Evolutionary conservation across 306 rosid species (phyloP), one percentile per base, ranked within the genome.

Genomic region (Purshia tridentata): DNA sequence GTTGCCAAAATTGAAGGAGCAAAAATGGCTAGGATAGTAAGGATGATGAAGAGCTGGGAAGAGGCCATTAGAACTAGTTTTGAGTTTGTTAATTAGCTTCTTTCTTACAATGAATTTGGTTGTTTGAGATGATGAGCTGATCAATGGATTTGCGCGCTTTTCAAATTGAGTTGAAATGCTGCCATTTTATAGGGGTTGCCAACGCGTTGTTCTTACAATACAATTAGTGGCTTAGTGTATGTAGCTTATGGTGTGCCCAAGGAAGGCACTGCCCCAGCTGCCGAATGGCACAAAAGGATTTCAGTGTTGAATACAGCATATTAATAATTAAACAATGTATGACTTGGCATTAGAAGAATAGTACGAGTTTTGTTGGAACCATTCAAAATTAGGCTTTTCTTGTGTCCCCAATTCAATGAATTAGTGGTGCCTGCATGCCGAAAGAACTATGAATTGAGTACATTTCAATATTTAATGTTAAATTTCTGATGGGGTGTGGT

Each of bases 1-100:
- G 22, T 64, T 19, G 74, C 83, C 67, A 55, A 68, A 63, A 72
- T 56, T 1, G 40, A 52, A 29, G 85, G 83, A 19, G 56, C 4
- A 16, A 76, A 65, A 23, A 68, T 50, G n/a, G 77, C 89, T 16
- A 70, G 9, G n/a, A 61, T 65, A 61, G 51, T 71, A 46, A 79
- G 57, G 52, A 69, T 13, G 16, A 51, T 7, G 56, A 76, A 41
- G 55, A 76, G 52, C 57, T 64, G 55, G 41, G 78, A 39, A 22
- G 52, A 53, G 72, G 82, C 81, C 87, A 84, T 80, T n/a, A 16
- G n/a, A 57, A 57, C 29, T 23, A 23, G 29, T 41, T 23, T 16
- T 16, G 60, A 15, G 56, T 23, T 23, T 23, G 29, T 2, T 23
- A n/a, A n/a, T n/a, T 6, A 51, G 35, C 63, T 57, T 64, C 2